A percentile compares a stretch with the other conserved stretches of the same genome.
Evolutionary conservation across 495 filamentous ascomycete genomes (phyloP).

Genomic region (Aspergillus steynii): DNA sequence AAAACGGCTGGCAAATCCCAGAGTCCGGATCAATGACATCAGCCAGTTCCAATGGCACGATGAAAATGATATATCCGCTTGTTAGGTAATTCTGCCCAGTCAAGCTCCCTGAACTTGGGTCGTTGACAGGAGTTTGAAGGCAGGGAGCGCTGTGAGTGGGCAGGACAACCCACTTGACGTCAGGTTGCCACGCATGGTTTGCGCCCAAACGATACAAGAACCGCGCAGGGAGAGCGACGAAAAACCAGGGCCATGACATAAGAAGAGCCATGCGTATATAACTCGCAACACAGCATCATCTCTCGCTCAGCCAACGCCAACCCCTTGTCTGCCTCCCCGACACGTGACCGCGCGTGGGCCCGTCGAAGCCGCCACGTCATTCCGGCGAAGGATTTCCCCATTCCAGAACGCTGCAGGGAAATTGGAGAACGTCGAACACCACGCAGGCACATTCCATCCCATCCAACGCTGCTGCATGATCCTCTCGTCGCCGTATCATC

Average conservation of each 20-base stretch:
- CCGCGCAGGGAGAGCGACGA: background rate
- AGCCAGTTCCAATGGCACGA: background rate
- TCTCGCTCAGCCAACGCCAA: too few relatives aligned
- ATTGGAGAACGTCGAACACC: background rate
- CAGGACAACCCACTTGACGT: slow-evolving; percentile 22
- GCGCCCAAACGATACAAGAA: background rate
- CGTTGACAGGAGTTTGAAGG: slow-evolving; percentile 4
- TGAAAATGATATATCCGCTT: background rate
- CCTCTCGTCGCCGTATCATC: background rate
- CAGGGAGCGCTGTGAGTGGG: background rate
- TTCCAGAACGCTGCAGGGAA: slow-evolving; percentile 1
- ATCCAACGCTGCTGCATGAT: background rate
- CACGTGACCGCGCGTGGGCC: slow-evolving; percentile 1
- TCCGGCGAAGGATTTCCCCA: slow-evolving; percentile 5
- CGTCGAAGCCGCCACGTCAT: background rate
- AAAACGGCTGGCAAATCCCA: background rate
- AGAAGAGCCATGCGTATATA: background rate
- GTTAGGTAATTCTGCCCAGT: background rate
- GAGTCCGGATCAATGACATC: background rate
- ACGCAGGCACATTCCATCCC: background rate
- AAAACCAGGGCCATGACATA: background rate
- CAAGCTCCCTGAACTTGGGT: background rate
- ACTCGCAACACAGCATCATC: background rate
- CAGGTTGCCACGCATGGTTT: slow-evolving; percentile 26
- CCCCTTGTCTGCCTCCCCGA: too few relatives aligned